Base-by-base conservation (phyloP, 345 rosid genomes). In the Mallotus nudiflorus region DNA sequence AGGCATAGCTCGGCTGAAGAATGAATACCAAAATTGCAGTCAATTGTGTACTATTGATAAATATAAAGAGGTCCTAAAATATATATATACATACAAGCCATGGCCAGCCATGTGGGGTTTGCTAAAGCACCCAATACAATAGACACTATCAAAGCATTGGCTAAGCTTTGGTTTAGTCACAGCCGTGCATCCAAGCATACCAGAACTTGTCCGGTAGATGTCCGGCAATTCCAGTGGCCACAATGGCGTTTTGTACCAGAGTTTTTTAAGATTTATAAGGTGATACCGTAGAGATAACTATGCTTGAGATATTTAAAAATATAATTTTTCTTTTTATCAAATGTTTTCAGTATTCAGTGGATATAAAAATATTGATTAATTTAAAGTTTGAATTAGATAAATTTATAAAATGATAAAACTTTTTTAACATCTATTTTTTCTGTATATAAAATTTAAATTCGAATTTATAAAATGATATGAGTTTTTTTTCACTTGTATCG, bases 201-300 rank as follows among this genome's bases (percentile, higher is more conserved):
- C 28, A 56, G 18, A 50, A 39, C 24, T 40, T 79, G 88, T 74
- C 72, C 70, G 83, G 86, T 82, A 60, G 89, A 78, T 77, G 73
- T 62, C 81, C 76, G 65, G 80, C 87, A 83, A 66, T 77, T 72
- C 77, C 48, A 66, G 75, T 68, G 84, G 85, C 72, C 69, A 61
- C 65, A 45, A 15, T 33, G 60, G 63, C 54, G 39, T 58, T 67
- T 24, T 69, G 54, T 60, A 65, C 72, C 66, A 5, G 44, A 51
- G 65, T 72, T 40, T 52, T 12, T 18, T 5, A 0, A 11, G 13
- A 20, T n/a, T 6, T 20, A n/a, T 7, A 52, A 52, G 28, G n/a
- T 42, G 46, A 42, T 42, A 42, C 9, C 9, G 11, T 12, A 42
- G 4, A 12, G 46, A 42, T 42, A 3, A 42, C 1, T 42, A 33